Base-by-base conservation (phyloP, 2,329 filamentous ascomycete species). In the Talaromyces islandicus region DNA sequence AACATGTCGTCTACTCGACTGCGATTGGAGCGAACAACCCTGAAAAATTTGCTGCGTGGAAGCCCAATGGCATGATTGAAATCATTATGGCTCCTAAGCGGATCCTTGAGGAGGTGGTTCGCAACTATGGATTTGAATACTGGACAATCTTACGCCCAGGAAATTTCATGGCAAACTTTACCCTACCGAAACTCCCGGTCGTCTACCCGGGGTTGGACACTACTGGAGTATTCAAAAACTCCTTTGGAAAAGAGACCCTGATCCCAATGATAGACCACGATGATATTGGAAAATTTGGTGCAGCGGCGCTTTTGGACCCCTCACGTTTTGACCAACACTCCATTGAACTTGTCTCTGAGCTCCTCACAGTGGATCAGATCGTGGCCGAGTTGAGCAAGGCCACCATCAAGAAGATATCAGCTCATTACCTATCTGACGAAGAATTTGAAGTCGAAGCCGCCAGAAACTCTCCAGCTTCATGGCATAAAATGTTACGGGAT, bases 81-180 rank as follows among this genome's bases (percentile, higher is more conserved):
- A 68, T 62, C 7, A 56, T 76, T 2, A 60, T 79, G 4, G 60
- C 69, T 7, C 70, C 70, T 21, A 84, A 84, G 64, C 65, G 70
- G 21, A 65, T 66, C 1, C 73, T 81, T 24, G 81, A 84, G 62
- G 61, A 70, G 1, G 68, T 69, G 21, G 66, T 80, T 4, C 69
- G 73, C 21, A 58, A 64, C 9, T 66, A 69, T 1, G 74, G 74
- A 2, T 77, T 81, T 60, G 62, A 73, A 14, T 63, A 67, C 7
- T 83, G 78, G 76, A 83, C 81, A 0, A 74, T 84, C 24, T 66
- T 85, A 1, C 78, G 80, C 1, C 80, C 80, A 0, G 79, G 77
- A 1, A 77, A 74, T 64, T 84, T 85, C 71, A 81, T 82, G 77
- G 72, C 75, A 21, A 84, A 85, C 64, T 79, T 78, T 62, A 54